Evolutionary conservation across 1,284 basidiomycete species (phyloP).

Genomic region (Volvariella surrecta): DNA sequence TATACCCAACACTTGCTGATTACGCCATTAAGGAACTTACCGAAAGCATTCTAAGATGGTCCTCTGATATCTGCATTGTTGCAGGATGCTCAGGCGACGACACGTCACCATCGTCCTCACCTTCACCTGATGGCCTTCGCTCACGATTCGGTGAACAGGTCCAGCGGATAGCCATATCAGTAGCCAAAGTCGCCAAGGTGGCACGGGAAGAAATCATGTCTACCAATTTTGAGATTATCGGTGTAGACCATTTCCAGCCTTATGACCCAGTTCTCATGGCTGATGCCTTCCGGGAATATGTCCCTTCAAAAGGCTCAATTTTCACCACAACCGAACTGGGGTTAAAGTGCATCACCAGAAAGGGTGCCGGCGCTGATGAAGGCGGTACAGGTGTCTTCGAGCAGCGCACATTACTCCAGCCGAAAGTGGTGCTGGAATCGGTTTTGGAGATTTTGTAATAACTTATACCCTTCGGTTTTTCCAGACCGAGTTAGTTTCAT

Average conservation of each 20-base stretch:
- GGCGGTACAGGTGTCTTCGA: constrained; percentile 36
- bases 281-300: constrained; percentile 59
- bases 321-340: constrained; percentile 67
- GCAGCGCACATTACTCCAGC: constrained; percentile 49
- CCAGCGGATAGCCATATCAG: constrained; percentile 51
- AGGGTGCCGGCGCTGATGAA: constrained; percentile 21
- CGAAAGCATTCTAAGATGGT: constrained; percentile 64
- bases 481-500: no score
- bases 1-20: constrained; percentile 58
- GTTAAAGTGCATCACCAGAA: constrained; percentile 51
- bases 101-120: constrained; percentile 13
- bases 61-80: constrained; percentile 53
- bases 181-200: constrained; percentile 49
- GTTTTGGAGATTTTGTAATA: constrained; percentile 48
- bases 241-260: constrained; percentile 39
- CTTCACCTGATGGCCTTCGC: constrained; percentile 30
- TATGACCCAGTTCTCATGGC: constrained; percentile 50
- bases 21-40: constrained; percentile 58
- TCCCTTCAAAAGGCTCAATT: constrained; percentile 38
- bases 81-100: constrained; percentile 42
- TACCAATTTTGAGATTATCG: constrained; percentile 59
- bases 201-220: constrained; percentile 65
- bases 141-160: constrained; percentile 49
- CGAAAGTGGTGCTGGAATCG: constrained; percentile 66
- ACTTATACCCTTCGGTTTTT: constrained; percentile 5